Evolutionary conservation across 1,284 basidiomycete genomes (phyloP), one percentile per base, ranked within the genome.

Genomic region (Malassezia yamatoensis): DNA sequence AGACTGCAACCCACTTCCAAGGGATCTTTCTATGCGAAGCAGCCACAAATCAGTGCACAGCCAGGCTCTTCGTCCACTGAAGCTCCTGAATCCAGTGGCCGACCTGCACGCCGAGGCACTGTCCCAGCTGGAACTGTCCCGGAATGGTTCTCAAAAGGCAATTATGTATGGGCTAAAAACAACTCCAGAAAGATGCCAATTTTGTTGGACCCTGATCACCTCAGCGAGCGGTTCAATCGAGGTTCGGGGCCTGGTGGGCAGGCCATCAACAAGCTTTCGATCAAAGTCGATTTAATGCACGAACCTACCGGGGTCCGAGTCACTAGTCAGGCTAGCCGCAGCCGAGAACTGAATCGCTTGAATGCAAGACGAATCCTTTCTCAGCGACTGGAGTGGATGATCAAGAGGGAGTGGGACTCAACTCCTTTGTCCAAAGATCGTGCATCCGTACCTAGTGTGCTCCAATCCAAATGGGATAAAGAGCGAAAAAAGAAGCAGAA

Each of bases 231-330:
- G 18, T 74, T 74, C 48, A 63, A 67, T n/a, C 63, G 72, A 8
- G 72, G 72, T 16, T 65, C 62, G 0, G 72, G 72, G 0, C 66
- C 67, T 0, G 72, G 72, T 11, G 72, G 72, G 2, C 72, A 75
- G 55, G 68, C 67, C 2, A 72, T 75, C 60, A 75, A 75, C 59
- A 73, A 70, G 61, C 58, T 65, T 24, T 61, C 63, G 16, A 67
- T 59, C 38, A 69, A 67, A 32, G 68, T 70, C 6, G 61, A 64
- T 38, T 62, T 72, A 8, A 57, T 60, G 0, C 70, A 72, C 49
- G 33, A 53, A 5, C 70, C 70, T 0, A 72, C 70, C 2, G 63
- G 64, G 11, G 60, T 52, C n/a, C 61, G 60, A n/a, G 49, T 72
- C 42, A 65, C 59, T 7, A 69, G 68, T 47, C 70, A 72, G 51